Conservation (phyloP, 2,329 filamentous ascomycete genomes). For the Arachnomyces sp. region DNA sequence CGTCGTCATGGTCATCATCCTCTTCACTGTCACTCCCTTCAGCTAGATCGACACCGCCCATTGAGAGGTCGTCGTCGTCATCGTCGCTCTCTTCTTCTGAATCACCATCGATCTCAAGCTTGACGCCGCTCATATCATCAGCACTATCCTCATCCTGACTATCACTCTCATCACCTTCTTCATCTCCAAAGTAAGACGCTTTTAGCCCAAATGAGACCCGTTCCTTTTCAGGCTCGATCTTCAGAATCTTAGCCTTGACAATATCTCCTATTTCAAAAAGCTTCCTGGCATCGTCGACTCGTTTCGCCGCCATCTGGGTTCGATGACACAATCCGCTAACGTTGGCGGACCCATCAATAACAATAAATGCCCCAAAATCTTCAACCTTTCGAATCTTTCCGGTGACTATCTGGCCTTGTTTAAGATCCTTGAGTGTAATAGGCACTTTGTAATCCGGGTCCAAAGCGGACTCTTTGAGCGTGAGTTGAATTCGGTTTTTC, state of each 20-base stretch:
- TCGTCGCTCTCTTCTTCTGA: constrained; percentile 29
- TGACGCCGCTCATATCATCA: constrained; percentile 35
- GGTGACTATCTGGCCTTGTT: constrained; percentile 72
- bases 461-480: constrained; percentile 75
- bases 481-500: constrained; percentile 71
- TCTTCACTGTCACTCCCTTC: constrained; percentile 25
- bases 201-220: constrained; percentile 87
- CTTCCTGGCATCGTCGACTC: constrained; percentile 75
- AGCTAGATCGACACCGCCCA: constrained; percentile 41
- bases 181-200: constrained; percentile 74
- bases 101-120: constrained; percentile 23
- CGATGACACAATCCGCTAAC: constrained; percentile 90
- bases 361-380: constrained; percentile 90
- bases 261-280: constrained; percentile 82
- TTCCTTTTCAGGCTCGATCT: constrained; percentile 65
- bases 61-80: constrained; percentile 29
- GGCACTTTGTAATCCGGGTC: constrained; percentile 70
- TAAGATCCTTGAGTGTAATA: constrained; percentile 67
- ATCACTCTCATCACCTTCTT: constrained; percentile 47
- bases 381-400: constrained; percentile 90
- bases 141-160: constrained; percentile 40
- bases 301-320: constrained; percentile 80
- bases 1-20: constrained; percentile 42
- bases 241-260: constrained; percentile 87
- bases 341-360: constrained; percentile 77